phyloP scores from a whole-genome alignment of 257 asterid genomes.

The Solanum chmielewskii region DNA sequence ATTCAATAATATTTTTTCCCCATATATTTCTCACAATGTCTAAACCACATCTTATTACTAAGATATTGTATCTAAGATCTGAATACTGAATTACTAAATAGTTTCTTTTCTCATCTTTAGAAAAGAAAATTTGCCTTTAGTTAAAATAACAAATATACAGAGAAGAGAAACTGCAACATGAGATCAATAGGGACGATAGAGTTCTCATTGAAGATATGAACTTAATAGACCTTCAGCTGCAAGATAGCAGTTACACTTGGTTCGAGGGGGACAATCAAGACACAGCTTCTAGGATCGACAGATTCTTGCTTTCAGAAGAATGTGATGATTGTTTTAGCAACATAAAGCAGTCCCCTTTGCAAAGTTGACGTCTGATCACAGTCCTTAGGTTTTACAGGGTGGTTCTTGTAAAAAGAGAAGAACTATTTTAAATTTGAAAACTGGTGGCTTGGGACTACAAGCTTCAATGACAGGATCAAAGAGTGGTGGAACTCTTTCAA shows the following conservation, averaged over 20 bases:
- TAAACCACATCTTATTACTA: neutral
- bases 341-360: neutral
- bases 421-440: neutral
- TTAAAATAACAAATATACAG: neutral
- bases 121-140: neutral
- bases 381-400: neutral
- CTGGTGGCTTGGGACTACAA: neutral
- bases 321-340: neutral
- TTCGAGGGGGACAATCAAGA: neutral
- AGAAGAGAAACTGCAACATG: neutral
- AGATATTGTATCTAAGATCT: neutral
- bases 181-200: neutral
- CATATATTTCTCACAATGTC: too few relatives aligned
- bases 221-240: neutral
- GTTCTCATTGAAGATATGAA: neutral
- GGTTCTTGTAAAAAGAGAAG: neutral
- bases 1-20: too few relatives aligned
- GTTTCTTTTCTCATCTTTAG: neutral
- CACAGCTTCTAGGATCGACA: neutral
- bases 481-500: neutral
- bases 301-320: neutral
- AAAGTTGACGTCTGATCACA: neutral
- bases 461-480: neutral
- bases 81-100: neutral
- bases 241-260: neutral